These are phyloP conservation scores for Eucalyptus tenuipes DNA, from an alignment of 345 rosid genomes.

Conservation along the genomic window DNA sequence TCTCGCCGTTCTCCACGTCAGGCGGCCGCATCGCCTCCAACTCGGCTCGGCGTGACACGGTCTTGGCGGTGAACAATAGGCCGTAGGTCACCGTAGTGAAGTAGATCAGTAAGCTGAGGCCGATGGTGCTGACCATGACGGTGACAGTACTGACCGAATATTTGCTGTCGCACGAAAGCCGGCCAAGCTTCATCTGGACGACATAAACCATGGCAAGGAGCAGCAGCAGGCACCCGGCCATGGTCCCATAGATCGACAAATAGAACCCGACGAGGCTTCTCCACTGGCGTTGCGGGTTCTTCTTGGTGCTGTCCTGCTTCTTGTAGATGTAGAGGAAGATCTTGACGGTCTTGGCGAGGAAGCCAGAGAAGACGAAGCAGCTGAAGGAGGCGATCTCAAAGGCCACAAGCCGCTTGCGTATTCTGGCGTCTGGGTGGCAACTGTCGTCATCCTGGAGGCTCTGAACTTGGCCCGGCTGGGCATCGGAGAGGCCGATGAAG, in stretches of 20 bases:
- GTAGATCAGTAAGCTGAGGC: not conserved
- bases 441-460: not conserved
- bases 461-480: not conserved
- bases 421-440: not conserved
- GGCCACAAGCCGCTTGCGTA: not conserved
- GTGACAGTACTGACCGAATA: not conserved
- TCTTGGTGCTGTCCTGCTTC: not conserved
- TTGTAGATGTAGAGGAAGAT: not conserved
- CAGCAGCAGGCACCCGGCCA: not conserved
- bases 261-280: not conserved
- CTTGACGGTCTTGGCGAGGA: constrained; percentile 4
- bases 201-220: not conserved
- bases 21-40: too few species aligned
- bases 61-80: not conserved
- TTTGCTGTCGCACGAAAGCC: not conserved
- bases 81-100: not conserved
- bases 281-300: not conserved
- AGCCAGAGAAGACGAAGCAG: constrained; percentile 3
- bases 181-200: not conserved
- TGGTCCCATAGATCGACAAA: not conserved
- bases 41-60: too few species aligned
- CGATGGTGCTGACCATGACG: not conserved
- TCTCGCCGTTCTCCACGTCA: not conserved
- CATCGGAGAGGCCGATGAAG: not conserved
- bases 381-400: constrained; percentile 1